Percentiles rank a stretch among this genome's conserved stretches.
Conservation (phyloP, 225 moss, liverwort and hornwort genomes). For the Thuidium tamariscinum region DNA sequence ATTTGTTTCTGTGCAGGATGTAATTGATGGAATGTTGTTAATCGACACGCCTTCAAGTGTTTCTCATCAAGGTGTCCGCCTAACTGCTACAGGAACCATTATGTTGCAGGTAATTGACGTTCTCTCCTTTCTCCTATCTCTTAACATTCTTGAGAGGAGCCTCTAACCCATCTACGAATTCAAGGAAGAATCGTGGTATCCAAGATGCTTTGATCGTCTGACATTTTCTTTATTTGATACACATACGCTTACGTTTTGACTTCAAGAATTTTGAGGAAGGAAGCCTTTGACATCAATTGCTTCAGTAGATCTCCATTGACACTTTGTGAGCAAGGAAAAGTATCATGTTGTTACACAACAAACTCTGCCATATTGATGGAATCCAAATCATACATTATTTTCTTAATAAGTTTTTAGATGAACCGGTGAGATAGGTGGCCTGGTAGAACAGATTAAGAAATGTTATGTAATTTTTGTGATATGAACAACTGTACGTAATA, state of each 20-base stretch:
- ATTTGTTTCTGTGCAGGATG: slow-evolving; percentile 9
- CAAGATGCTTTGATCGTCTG: not conserved
- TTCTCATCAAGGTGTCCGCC: slow-evolving; percentile 80
- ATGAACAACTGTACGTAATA: not conserved
- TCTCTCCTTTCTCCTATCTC: not conserved
- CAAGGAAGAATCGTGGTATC: not conserved
- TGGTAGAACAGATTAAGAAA: not conserved
- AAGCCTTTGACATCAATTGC: not conserved
- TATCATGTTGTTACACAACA: not conserved
- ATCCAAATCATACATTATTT: not conserved
- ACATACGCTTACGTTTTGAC: not conserved
- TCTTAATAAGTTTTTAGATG: not conserved
- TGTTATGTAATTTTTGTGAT: too few species aligned
- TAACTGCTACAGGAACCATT: slow-evolving; percentile 77
- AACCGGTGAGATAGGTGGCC: not conserved
- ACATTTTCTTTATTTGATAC: not conserved
- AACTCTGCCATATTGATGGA: not conserved
- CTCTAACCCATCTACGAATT: not conserved
- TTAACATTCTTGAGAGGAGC: not conserved
- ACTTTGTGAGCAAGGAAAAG: not conserved
- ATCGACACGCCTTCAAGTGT: slow-evolving; percentile 54
- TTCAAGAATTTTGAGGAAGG: not conserved
- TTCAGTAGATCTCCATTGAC: not conserved
- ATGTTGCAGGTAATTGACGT: slow-evolving; percentile 64
- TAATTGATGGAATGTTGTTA: slow-evolving; percentile 68